Base-by-base conservation (phyloP, 2,329 filamentous ascomycete species). In the Penicillium verrucosum region DNA sequence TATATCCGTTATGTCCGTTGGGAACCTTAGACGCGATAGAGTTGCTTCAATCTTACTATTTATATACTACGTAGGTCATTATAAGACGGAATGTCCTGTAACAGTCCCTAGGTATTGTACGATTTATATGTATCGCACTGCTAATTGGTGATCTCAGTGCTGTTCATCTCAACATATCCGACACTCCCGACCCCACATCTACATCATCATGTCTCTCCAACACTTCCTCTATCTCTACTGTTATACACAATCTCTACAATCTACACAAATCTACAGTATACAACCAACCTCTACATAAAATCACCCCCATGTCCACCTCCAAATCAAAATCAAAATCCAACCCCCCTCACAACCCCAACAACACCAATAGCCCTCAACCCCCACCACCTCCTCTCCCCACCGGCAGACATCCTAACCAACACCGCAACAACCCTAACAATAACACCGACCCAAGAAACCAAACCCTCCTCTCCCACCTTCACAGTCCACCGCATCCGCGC, bases 321-420 rank as follows among this genome's bases (percentile, higher is more conserved):
- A 42, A 23, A 27, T n/a, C 51, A 9, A 45, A 50, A 45, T 30
- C 49, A 25, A 27, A 42, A 44, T 32, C 12, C 23, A 44, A n/a
- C 10, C 23, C 46, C 46, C 42, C 59, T 66, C 56, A 60, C 60
- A 56, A 32, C 64, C 45, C 64, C 64, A 5, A 48, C 59, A 52
- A 58, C 61, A 36, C 64, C 64, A 18, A 56, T 66, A 59, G 64
- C 64, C 25, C 61, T 66, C 8, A 60, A 58, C 2, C 59, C 54
- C 54, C 57, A 59, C 29, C 63, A 66, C 53, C 63, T 66, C 41
- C 59, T 66, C 47, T 58, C 63, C 38, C 61, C 64, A 16, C 58
- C 60, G 12, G 56, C 64, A 54, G 64, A 66, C 53, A 55, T 60
- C 37, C 49, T 65, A 29, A 65, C 63, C 38, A 60, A 65, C 52